These are phyloP conservation scores for Mortierella sp. DNA, from an alignment of 371 early-diverging fungal genomes.

Conservation along the genomic window DNA sequence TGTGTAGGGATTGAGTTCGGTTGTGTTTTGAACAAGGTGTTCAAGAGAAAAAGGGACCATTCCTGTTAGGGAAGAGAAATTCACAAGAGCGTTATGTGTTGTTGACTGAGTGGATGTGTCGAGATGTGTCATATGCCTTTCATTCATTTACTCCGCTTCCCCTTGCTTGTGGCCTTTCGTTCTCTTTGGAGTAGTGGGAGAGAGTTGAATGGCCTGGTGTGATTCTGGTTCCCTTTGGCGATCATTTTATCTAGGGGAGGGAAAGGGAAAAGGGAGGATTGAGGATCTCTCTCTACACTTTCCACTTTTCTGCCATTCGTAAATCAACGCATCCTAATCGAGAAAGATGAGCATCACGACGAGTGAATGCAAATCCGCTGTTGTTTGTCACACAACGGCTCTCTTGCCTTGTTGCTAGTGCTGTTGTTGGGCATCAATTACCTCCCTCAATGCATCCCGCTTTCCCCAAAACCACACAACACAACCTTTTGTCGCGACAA, in stretches of 20 bases:
- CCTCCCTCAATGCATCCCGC: background rate
- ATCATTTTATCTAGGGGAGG: background rate
- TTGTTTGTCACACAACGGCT: background rate
- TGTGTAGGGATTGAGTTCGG: background rate
- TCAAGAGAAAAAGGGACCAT: background rate
- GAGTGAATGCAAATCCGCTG: background rate
- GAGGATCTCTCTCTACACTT: background rate
- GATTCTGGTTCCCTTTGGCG: background rate
- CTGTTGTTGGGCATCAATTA: background rate
- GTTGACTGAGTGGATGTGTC: background rate
- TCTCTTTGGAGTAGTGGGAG: background rate
- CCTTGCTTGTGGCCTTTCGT: background rate
- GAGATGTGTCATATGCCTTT: background rate
- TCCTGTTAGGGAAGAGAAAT: slow-evolving; percentile 1
- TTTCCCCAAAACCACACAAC: background rate
- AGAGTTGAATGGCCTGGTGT: background rate
- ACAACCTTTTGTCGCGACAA: background rate
- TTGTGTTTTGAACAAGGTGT: background rate
- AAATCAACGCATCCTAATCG: background rate
- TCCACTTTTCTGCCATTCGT: background rate
- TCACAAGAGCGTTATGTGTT: background rate
- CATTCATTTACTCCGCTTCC: background rate
- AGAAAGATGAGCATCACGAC: background rate
- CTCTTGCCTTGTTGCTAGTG: background rate
- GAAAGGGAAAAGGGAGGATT: background rate